A percentile compares a stretch with the other conserved stretches of the same genome.
phyloP scores from a whole-genome alignment of 495 filamentous ascomycete genomes.

The Penicillium simplicissimum region DNA sequence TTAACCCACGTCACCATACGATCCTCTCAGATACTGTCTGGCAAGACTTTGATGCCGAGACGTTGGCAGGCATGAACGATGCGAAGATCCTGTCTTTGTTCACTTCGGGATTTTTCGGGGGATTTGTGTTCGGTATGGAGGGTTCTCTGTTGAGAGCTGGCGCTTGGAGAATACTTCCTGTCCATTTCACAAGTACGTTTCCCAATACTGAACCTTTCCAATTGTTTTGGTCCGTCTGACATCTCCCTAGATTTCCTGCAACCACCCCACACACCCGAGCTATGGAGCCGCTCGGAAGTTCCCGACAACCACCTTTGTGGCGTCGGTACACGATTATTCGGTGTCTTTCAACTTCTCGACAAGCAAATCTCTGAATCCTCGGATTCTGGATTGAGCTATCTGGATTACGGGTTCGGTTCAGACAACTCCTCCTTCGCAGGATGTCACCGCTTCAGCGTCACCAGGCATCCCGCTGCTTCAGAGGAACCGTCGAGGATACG shows the following conservation, averaged over 20 bases:
- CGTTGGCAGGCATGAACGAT: conserved; percentile 17
- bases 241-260: conserved; percentile 6
- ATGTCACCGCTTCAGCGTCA: conserved; percentile 25
- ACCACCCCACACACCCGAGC: conserved; percentile 2
- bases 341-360: conserved; percentile 21
- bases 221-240: neutral
- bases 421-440: conserved; percentile 21
- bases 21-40: conserved; percentile 15
- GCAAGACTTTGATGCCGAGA: conserved; percentile 15
- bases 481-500: conserved; percentile 2
- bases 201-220: neutral
- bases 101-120: conserved; percentile 21
- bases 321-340: conserved; percentile 18
- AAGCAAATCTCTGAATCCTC: conserved; percentile 14
- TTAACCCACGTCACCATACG: conserved; percentile 23
- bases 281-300: conserved; percentile 17
- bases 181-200: conserved; percentile 14
- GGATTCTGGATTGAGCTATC: conserved; percentile 12
- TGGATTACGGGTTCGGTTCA: conserved; percentile 27
- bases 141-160: conserved; percentile 13
- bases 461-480: neutral
- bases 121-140: conserved; percentile 22
- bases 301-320: conserved; percentile 11
- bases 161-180: conserved; percentile 16
- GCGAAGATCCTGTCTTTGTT: conserved; percentile 19